These are phyloP conservation scores for Talaromyces liani DNA, from an alignment of 495 filamentous ascomycete genomes.

Conservation along the genomic window DNA sequence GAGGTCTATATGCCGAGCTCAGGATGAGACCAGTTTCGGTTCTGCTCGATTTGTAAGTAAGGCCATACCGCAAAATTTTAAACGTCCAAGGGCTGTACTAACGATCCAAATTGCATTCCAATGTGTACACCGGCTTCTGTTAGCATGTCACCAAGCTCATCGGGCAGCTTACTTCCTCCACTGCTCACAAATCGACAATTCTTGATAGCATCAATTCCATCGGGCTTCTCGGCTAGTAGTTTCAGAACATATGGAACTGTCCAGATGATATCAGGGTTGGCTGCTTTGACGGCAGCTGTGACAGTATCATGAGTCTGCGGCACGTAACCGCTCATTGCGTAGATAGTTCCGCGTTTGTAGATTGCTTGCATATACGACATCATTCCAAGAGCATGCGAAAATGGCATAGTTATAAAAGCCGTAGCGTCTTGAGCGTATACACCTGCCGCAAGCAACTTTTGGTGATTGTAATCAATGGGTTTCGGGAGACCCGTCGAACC, in stretches of 20 bases:
- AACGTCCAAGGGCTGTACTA: conserved; percentile 45
- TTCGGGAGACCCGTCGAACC: conserved; percentile 55
- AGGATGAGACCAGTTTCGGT: conserved; percentile 48
- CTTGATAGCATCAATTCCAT: conserved; percentile 38
- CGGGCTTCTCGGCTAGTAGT: conserved; percentile 39
- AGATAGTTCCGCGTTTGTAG: conserved; percentile 41
- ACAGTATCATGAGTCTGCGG: conserved; percentile 45
- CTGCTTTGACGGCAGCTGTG: conserved; percentile 37
- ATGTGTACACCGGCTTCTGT: conserved; percentile 26
- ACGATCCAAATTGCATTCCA: conserved; percentile 29
- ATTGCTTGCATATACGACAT: conserved; percentile 42
- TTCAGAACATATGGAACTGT: conserved; percentile 52
- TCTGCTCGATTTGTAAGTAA: conserved; percentile 19
- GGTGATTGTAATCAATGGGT: conserved; percentile 35
- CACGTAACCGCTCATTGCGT: conserved; percentile 43
- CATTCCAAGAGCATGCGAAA: conserved; percentile 47
- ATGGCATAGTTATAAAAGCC: conserved; percentile 48
- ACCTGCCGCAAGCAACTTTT: conserved; percentile 31
- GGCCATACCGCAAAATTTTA: conserved; percentile 15
- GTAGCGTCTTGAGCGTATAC: conserved; percentile 28
- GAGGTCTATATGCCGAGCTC: conserved; percentile 38
- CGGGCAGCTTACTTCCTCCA: conserved; percentile 46
- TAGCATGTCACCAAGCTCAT: conserved; percentile 49
- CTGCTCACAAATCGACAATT: conserved; percentile 40
- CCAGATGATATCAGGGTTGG: conserved; percentile 43